Evolutionary conservation across 2,329 filamentous ascomycete genomes (phyloP), one percentile per base, ranked within the genome.

Genomic region (Chrysoporthe cubensis): DNA sequence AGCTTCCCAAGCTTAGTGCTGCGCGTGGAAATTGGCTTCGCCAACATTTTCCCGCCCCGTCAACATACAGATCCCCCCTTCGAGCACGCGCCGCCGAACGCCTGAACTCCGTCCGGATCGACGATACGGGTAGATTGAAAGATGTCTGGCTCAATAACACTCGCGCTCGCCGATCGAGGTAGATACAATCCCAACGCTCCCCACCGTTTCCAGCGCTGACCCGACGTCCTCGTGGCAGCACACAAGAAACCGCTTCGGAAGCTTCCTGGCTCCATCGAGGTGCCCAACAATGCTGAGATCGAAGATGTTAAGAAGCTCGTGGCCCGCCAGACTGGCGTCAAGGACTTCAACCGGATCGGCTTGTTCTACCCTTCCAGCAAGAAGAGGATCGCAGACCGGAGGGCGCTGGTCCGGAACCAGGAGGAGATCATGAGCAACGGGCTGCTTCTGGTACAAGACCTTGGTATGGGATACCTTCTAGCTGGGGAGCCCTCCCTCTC

Each of bases 381-480:
- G 78, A 88, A 88, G 83, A 88, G 85, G 26, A 76, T 90, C 72
- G 90, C 89, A 79, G 83, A 90, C 78, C 84, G 87, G 72, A 85
- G 82, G 73, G 86, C 87, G 26, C 77, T 83, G 58, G 71, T 90
- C 46, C 76, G 76, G 43, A 79, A 85, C 67, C 82, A 85, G 73
- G 74, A 81, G 42, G 80, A 81, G 65, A 82, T 90, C 9, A 74
- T 81, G 62, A 78, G 80, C 44, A 77, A 80, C 14, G 82, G 82
- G 67, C 85, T 88, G 78, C 79, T 99, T 61, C 88, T 96, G 73
- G 92, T 98, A 71, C 98, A 99, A 83, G 95, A 99, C 78, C 85
- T 99, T 42, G 96, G 94, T 95, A 86, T 64, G 86, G 75, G 37
- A 34, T 43, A 43, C 2, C 3, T 14, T 32, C 16, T 32, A 5